These are phyloP conservation scores for Leptodontidium sp. DNA, from an alignment of 2,329 filamentous ascomycete species.

Conservation along the genomic window DNA sequence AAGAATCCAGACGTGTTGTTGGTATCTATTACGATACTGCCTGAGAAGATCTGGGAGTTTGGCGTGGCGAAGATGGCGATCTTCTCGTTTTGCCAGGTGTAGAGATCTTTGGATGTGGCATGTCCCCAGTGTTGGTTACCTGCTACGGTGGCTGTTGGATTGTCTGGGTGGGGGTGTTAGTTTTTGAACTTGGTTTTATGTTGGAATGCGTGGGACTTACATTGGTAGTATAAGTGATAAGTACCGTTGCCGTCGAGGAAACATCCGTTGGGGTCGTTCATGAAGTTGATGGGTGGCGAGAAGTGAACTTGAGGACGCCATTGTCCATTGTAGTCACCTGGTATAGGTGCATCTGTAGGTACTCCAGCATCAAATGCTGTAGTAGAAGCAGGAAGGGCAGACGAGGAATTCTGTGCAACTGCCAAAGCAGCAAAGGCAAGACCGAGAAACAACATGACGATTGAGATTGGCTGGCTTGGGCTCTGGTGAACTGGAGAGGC, in stretches of 20 bases:
- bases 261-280: constrained; percentile 73
- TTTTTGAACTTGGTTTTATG: background rate
- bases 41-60: constrained; percentile 58
- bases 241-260: constrained; percentile 63
- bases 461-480: constrained; percentile 2
- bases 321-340: constrained; percentile 40
- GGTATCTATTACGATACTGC: constrained; percentile 65
- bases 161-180: constrained; percentile 49
- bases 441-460: constrained; percentile 29
- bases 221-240: constrained; percentile 74
- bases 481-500: constrained; percentile 6
- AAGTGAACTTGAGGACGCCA: constrained; percentile 62
- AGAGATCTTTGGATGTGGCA: constrained; percentile 67
- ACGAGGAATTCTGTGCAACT: constrained; percentile 32
- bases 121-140: constrained; percentile 74
- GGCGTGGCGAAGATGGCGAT: constrained; percentile 63
- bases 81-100: constrained; percentile 70
- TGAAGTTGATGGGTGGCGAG: constrained; percentile 60
- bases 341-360: constrained; percentile 37
- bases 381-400: constrained; percentile 28
- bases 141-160: constrained; percentile 56
- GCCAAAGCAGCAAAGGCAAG: constrained; percentile 32
- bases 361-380: constrained; percentile 35
- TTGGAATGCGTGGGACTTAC: constrained; percentile 44
- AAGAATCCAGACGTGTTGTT: constrained; percentile 75